Evolutionary conservation across 257 asterid genomes (phyloP), one percentile per base, ranked within the genome.

Genomic region (Gardenia jasminoides): DNA sequence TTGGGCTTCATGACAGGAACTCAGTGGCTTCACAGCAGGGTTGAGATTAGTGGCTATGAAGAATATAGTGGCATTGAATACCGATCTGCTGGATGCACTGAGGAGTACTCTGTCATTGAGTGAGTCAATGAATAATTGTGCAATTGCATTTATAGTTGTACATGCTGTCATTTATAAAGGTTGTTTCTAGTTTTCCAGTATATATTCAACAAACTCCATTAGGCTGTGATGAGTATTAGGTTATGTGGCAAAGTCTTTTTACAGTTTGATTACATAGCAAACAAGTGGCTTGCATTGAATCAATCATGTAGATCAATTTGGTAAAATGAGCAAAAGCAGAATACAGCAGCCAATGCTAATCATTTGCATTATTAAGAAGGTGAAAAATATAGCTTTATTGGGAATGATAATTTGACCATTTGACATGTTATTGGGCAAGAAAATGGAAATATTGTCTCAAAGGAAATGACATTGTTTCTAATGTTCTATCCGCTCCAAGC

Each of bases 1-100:
- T 77, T 58, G 64, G 83, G 67, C 79, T 56, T 69, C 78, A 76
- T 83, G 22, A 81, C 87, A 95, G 98, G 97, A 85, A 92, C 91
- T 78, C 99, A 93, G 83, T 96, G 99, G 99, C 98, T 96, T 85
- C 98, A 93, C 70, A 89, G 98, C 76, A 90, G 97, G 77, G 90
- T 93, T 56, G 99, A 93, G 78, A 79, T 90, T n/a, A 79, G 84
- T 56, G 99, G 98, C 28, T 96, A 96, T 71, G 99, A 96, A 85
- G 99, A 96, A 78, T 96, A 96, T 83, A 91, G 97, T 82, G 92
- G 98, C 50, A 56, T 84, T 62, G 99, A 96, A 78, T 86, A 90
- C 81, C 91, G 95, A 59, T 92, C 99, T 33, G 94, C 98, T 85
- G 99, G 99, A 54, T 93, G 97, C 82, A 80, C 90, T 0, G 99